Percentiles rank a stretch among this genome's conserved stretches.
Evolutionary conservation across 1,284 basidiomycete species (phyloP).

Genomic region (Puccinia triticina): DNA sequence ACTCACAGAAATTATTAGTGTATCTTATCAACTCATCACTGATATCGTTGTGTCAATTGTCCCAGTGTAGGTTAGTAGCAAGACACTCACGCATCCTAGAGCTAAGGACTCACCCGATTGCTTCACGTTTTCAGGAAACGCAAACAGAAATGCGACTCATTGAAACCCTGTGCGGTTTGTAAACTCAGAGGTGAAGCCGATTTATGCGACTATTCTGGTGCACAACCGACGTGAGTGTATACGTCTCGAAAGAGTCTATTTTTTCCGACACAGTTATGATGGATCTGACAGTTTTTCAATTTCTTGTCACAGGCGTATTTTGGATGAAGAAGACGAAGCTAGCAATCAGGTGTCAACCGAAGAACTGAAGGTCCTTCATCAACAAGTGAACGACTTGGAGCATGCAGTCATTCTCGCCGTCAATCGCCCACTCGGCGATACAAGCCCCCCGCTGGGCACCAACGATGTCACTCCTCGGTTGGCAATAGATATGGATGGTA

Average conservation of each 20-base stretch:
- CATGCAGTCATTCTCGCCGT: conserved; percentile 36
- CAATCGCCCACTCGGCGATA: conserved; percentile 10
- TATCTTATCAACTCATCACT: background rate
- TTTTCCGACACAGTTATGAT: background rate
- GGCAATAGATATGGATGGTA: conserved; percentile 48
- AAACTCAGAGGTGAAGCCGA: conserved; percentile 50
- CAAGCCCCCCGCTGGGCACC: background rate
- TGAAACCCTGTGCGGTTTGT: conserved; percentile 50
- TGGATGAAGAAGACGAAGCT: conserved; percentile 45
- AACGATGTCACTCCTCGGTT: conserved; percentile 5
- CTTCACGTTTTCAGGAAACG: conserved; percentile 31
- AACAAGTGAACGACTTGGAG: conserved; percentile 45
- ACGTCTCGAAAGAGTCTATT: background rate
- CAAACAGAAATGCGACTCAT: conserved; percentile 51
- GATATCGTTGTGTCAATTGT: background rate
- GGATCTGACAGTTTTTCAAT: background rate
- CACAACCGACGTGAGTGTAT: conserved; percentile 15
- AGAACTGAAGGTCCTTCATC: conserved; percentile 33
- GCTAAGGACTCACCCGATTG: background rate
- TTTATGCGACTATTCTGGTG: conserved; percentile 48
- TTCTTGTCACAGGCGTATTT: conserved; percentile 17
- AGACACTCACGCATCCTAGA: background rate
- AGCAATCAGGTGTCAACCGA: conserved; percentile 36
- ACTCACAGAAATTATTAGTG: background rate
- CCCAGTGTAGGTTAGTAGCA: conserved; percentile 36